phyloP scores from a whole-genome alignment of 2,329 filamentous ascomycete species.

The Aspergillus japonicus region DNA sequence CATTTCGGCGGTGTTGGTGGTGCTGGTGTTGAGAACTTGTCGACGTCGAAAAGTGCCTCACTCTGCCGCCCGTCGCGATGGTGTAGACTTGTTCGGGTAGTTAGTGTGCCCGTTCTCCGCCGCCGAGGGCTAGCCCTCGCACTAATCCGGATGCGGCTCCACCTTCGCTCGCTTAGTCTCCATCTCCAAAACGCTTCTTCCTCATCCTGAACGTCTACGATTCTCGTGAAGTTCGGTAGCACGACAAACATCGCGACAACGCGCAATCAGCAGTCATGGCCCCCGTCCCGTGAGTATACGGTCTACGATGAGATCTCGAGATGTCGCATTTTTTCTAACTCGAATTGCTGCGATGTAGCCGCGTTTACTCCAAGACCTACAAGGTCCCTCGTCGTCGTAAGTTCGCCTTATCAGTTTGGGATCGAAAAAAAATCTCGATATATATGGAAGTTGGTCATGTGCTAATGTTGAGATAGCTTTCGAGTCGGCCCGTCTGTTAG shows the following conservation, averaged over 20 bases:
- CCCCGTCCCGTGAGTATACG: constrained; percentile 43
- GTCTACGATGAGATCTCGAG: constrained; percentile 25
- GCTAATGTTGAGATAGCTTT: constrained; percentile 62
- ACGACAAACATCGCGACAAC: constrained; percentile 41
- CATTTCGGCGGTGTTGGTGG: constrained; percentile 64
- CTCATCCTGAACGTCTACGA: constrained; percentile 20
- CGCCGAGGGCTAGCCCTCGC: constrained; percentile 22
- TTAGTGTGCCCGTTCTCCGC: constrained; percentile 28
- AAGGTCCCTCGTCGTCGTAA: constrained; percentile 90
- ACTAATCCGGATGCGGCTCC: constrained; percentile 22
- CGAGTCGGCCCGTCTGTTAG: constrained; percentile 99
- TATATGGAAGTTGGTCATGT: constrained; percentile 10
- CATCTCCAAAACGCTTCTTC: constrained; percentile 21
- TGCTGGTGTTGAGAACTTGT: constrained; percentile 40
- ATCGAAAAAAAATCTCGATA: constrained; percentile 12
- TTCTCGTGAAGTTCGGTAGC: constrained; percentile 27
- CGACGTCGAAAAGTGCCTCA: constrained; percentile 35
- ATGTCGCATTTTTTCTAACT: constrained; percentile 40
- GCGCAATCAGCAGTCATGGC: constrained; percentile 43
- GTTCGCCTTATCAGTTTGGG: constrained; percentile 30
- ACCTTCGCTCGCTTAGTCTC: constrained; percentile 25
- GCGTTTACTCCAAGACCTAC: constrained; percentile 98
- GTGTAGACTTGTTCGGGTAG: constrained; percentile 23
- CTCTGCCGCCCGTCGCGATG: constrained; percentile 26
- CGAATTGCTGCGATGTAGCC: constrained; percentile 34